Base-by-base conservation (phyloP, 805 yeast species). In the Candida bentonensis region DNA sequence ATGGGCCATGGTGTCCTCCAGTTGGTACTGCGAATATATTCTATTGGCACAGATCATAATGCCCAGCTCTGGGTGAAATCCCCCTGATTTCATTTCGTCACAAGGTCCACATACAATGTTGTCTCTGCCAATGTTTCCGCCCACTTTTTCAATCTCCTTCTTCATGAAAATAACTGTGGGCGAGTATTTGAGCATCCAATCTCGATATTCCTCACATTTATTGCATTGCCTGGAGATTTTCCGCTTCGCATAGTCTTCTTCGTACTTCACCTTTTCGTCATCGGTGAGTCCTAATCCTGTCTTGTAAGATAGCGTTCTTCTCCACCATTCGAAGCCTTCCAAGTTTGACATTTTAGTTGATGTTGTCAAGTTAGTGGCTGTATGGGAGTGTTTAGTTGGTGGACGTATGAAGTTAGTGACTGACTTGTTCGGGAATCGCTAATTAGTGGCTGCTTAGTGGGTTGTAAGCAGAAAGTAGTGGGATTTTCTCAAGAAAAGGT, bases 1-100 rank as follows among this genome's bases (percentile, higher is more conserved):
- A 59, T 92, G 98, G 1, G 96, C 73, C 49, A 92, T 64, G 0
- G 94, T 84, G 56, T 92, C 97, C 58, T 89, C 96, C 46, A 87
- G 62, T 54, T 85, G 94, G 73, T 81, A 77, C 57, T 79, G 79
- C 57, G 78, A 78, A 40, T 67, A 64, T 34, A 85, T 69, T 62
- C 87, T 71, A 61, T 92, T 88, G 49, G 88, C 86, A 62, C 98
- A 92, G 4, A 92, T 63, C 46, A 87, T 67, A 22, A 92, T 79
- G 2, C 98, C 98, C 39, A 76, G 60, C 30, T 85, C 82, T 0
- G 97, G 96, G 57, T 88, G 86, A 61, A 82, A 92, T 2, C 98
- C 98, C 40, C 97, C 98, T 30, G 86, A 79, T 54, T 79, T 75
- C 64, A 72, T 69, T 49, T 84, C 94, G 49, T 82, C 85, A 61